Evolutionary conservation across 1,139 yeast species (phyloP), one percentile per base, ranked within the genome.

Genomic region (Hyphopichia fennica): DNA sequence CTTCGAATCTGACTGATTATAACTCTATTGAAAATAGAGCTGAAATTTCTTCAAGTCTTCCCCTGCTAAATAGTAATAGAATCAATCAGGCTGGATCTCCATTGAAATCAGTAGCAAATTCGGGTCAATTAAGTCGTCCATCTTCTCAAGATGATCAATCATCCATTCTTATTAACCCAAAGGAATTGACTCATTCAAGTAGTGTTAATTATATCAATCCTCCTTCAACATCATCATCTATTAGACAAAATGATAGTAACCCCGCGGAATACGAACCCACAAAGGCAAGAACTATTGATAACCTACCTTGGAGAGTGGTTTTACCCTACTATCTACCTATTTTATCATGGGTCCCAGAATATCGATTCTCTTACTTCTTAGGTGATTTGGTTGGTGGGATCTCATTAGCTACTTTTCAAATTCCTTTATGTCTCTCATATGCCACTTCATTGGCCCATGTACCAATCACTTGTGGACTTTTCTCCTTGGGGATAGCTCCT

Each of bases 371-470:
- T 6, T 78, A 72, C 51, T 73, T 89, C 34, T 45, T 83, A 2
- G 90, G 95, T 13, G 99, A 93, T 54, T 55, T 88, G 19, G 64
- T 87, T 15, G 96, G 96, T 1, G 98, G 99, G 0, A 58, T 90
- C 14, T 84, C 98, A 0, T 63, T 91, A 35, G 96, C 96, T 0
- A 87, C 95, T 16, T 93, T 91, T 62, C 97, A 91, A 60, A 81
- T 93, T 34, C 99, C 99, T 0, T 69, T 93, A 43, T 86, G 91
- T 11, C 75, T 93, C 60, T 87, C 96, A 0, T 91, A 88, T 57
- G 95, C 98, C 3, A 84, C 91, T 0, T 84, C 96, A 0, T 73
- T 93, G 44, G 97, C 98, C 1, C 90, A 87, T 57, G 95, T 90
- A 1, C 96, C 96, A 2, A 89, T 96, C 0, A 67, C 86, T 2